Conservation (phyloP, 129 eudicot genomes). For the Tagetes erecta region DNA sequence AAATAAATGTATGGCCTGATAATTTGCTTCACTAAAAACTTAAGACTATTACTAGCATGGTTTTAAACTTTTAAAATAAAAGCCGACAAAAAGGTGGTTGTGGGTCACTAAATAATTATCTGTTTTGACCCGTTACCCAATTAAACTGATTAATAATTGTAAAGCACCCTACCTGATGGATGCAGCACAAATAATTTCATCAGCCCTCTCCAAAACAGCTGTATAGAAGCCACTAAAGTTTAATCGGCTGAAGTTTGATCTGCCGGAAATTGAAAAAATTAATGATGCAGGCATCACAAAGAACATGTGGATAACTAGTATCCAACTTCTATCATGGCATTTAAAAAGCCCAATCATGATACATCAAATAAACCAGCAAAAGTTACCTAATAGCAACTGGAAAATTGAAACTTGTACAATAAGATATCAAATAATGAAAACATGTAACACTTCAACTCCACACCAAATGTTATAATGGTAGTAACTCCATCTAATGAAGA, state of each 20-base stretch:
- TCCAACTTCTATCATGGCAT: not conserved
- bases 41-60: not conserved
- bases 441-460: no score
- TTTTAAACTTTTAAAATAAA: not conserved
- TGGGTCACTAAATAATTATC: no score
- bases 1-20: not conserved
- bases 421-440: not conserved
- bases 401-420: not conserved
- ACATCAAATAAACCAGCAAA: not conserved
- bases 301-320: not conserved
- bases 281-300: constrained; percentile 1
- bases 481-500: not conserved
- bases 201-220: constrained; percentile 86
- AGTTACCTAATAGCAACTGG: not conserved
- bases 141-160: not conserved
- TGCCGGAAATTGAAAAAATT: constrained; percentile 22
- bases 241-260: constrained; percentile 82
- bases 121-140: not conserved
- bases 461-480: not conserved
- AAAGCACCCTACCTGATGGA: constrained; percentile 68
- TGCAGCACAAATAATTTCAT: constrained; percentile 87
- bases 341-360: not conserved
- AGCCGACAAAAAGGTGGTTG: no score
- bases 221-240: constrained; percentile 81
- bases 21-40: not conserved